Evolutionary conservation across 139 green algal species (phyloP).

Genomic region (Coelastrella sp.): DNA sequence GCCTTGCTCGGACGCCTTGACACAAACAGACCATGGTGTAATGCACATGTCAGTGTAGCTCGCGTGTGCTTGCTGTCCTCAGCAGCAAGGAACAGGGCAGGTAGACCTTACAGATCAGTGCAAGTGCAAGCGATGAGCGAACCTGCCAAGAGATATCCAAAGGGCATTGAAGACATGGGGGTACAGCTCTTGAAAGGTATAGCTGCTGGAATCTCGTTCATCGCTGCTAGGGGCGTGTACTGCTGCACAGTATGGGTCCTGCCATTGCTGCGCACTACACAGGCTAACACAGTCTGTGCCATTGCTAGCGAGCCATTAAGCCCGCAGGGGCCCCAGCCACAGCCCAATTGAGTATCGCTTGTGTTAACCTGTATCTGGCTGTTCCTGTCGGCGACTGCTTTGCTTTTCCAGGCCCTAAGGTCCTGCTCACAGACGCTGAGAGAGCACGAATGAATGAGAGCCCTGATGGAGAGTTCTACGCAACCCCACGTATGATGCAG

Average conservation of each 20-base stretch:
- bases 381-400: not conserved
- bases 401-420: not conserved
- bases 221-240: no score
- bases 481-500: conserved; percentile 18
- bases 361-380: not conserved
- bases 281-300: no score
- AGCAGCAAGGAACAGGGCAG: not conserved
- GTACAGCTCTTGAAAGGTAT: not conserved
- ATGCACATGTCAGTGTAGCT: no score
- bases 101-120: not conserved
- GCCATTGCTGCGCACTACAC: no score
- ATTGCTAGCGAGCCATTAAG: no score
- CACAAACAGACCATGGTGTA: no score
- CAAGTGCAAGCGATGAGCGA: not conserved
- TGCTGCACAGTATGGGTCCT: no score
- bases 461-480: conserved; percentile 7
- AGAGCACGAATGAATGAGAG: not conserved
- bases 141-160: not conserved
- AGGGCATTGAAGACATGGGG: not conserved
- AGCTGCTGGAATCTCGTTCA: no score
- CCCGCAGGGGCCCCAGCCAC: no score
- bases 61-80: no score
- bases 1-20: no score
- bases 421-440: conserved; percentile 25
- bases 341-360: no score